A percentile compares a stretch with the other conserved stretches of the same genome.
phyloP scores from a whole-genome alignment of 768 basidiomycete genomes.

The Boletus tomentosulus region DNA sequence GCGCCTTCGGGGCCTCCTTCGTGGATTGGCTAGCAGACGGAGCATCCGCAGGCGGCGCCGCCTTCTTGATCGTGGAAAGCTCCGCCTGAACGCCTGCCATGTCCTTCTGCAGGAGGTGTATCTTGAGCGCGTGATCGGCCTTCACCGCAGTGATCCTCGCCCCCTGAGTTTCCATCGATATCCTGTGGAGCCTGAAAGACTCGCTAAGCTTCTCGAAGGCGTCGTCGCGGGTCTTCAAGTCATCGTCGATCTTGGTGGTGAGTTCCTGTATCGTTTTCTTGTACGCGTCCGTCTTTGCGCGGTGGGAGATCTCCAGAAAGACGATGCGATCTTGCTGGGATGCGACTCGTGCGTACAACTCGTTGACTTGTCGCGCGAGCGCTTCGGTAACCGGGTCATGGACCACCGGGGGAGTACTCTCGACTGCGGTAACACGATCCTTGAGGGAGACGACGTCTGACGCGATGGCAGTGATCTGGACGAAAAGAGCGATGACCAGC shows the following conservation, averaged over 20 bases:
- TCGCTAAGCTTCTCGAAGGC: constrained; percentile 1
- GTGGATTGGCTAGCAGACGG: neutral
- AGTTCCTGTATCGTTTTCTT: constrained; percentile 13
- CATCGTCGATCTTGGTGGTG: constrained; percentile 4
- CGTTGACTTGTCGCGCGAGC: constrained; percentile 6
- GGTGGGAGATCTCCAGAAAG: constrained; percentile 7
- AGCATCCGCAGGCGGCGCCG: neutral
- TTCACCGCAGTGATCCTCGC: constrained; percentile 12
- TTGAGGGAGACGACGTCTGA: constrained; percentile 15
- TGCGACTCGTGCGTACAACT: constrained; percentile 6
- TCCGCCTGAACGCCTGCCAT: constrained; percentile 7
- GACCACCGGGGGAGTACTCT: neutral
- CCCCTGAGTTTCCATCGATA: constrained; percentile 10
- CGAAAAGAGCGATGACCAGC: neutral
- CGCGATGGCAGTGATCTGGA: constrained; percentile 2
- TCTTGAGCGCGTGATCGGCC: constrained; percentile 16
- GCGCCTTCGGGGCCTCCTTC: constrained; percentile 2
- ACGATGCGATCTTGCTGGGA: constrained; percentile 13
- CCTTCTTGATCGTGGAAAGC: constrained; percentile 8
- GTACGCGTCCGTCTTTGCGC: neutral
- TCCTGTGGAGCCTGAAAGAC: constrained; percentile 1
- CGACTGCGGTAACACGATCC: constrained; percentile 15
- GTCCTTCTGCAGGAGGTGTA: constrained; percentile 14
- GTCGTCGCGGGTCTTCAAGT: constrained; percentile 6
- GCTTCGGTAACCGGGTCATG: neutral